phyloP scores from a whole-genome alignment of 306 rosid genomes.

The Vachellia collinsii region DNA sequence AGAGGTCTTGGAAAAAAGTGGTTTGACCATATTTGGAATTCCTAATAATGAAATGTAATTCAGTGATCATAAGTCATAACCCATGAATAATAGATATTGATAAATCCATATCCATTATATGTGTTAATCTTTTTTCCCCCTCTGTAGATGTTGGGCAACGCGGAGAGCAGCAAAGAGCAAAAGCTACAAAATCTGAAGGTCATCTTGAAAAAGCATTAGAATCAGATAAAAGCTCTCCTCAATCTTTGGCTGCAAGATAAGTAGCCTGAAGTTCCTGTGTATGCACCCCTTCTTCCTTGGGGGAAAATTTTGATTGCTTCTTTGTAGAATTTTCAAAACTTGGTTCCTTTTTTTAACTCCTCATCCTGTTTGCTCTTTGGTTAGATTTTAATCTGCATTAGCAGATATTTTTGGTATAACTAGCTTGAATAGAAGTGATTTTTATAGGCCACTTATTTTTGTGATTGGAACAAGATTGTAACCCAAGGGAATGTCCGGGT shows the following conservation, averaged over 20 bases:
- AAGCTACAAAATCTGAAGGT: slow-evolving; percentile 1
- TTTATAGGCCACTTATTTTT: slow-evolving; percentile 19
- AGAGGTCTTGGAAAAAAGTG: not conserved
- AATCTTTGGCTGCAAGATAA: not conserved
- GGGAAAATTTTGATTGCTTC: slow-evolving; percentile 15
- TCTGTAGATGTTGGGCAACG: not conserved
- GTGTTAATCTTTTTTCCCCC: not conserved
- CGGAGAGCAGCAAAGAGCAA: not conserved
- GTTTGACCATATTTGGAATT: not conserved
- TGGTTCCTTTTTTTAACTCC: not conserved
- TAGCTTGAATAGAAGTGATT: slow-evolving; percentile 11
- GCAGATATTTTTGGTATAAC: slow-evolving; percentile 6
- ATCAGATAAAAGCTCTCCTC: slow-evolving; percentile 43
- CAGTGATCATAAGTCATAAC: not conserved
- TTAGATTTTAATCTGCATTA: slow-evolving; percentile 6
- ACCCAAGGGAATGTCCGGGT: slow-evolving; percentile 19
- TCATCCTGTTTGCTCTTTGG: not conserved
- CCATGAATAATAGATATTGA: not conserved
- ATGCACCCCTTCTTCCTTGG: not conserved
- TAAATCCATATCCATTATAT: not conserved
- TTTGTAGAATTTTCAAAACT: not conserved
- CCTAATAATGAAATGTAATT: not conserved
- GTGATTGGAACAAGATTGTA: slow-evolving; percentile 21
- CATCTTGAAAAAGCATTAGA: slow-evolving; percentile 58
- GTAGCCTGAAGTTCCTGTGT: not conserved